Evolutionary conservation across 106 monocot species (phyloP), one percentile per base, ranked within the genome.

Genomic region (Dactylorhiza incarnata): DNA sequence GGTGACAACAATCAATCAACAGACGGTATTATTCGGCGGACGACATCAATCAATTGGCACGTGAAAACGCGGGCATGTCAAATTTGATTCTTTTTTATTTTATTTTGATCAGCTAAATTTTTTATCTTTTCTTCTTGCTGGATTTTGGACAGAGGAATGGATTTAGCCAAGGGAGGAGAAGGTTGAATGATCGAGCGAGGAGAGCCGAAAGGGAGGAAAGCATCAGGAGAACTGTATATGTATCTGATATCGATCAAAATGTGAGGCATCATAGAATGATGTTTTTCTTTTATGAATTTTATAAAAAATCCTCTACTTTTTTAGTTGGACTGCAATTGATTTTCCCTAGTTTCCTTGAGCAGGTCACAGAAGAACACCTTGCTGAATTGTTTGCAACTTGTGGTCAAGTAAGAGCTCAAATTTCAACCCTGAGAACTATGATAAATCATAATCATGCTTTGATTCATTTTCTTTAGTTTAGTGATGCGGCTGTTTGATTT

Each of bases 201-300:
- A 85, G 84, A 81, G 81, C 90, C 45, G 86, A 88, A 55, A 82
- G 71, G 74, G 90, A 92, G 76, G 90, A 90, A 9, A 86, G 83
- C 65, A 88, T 88, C 69, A 76, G 84, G 78, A 25, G 88, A 73
- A 95, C 90, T 79, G 85, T 90, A 16, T 95, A 92, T 85, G 89
- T 89, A 72, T 84, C 93, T 73, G 93, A 93, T 45, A 86, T 89
- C 46, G 89, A 86, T 82, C 85, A 80, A 47, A 73, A 80, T 77
- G 92, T 92, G 77, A 87, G 80, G 12, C 8, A 23, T 74, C 48
- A 66, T 24, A 49, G 49, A 16, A 23, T 48, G 17, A 45, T 26
- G n/a, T 2, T 46, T 6, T 46, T 50, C 45, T 52, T 44, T 72
- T 0, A 17, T 19, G 17, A 59, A 10, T 8, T 52, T 52, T 59